These are phyloP conservation scores for Lojkania enalia DNA, from an alignment of 2,329 filamentous ascomycete genomes.

Conservation along the genomic window DNA sequence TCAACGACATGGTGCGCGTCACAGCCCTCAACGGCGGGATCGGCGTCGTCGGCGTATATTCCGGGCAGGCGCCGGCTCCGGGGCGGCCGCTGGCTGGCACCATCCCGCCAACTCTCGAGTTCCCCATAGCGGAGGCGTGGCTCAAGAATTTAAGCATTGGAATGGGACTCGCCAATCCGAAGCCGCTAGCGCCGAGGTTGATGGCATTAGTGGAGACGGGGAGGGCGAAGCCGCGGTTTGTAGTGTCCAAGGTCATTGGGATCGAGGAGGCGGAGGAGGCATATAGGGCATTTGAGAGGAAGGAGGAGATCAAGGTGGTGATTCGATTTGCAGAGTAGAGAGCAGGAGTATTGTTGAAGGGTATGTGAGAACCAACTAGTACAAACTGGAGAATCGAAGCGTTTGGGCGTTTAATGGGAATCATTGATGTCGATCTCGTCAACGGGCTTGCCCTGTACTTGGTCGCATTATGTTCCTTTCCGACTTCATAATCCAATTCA, in stretches of 20 bases:
- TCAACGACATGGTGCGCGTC: conserved; percentile 33
- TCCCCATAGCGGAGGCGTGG: conserved; percentile 16
- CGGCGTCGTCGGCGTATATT: conserved; percentile 30
- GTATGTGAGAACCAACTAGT: too few relatives aligned
- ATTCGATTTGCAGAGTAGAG: conserved; percentile 14
- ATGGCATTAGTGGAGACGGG: conserved; percentile 18
- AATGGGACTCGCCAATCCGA: conserved; percentile 16
- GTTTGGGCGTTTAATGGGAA: too few relatives aligned
- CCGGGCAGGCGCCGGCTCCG: neutral
- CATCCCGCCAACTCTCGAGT: conserved; percentile 6
- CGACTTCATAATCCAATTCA: too few relatives aligned
- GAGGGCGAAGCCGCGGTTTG: conserved; percentile 17
- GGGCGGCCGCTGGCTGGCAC: conserved; percentile 4
- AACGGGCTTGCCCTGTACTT: too few relatives aligned
- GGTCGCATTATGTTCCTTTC: too few relatives aligned
- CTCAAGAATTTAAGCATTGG: conserved; percentile 11
- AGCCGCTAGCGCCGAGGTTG: conserved; percentile 12
- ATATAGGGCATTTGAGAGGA: conserved; percentile 18
- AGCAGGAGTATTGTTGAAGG: neutral
- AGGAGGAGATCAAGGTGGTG: conserved; percentile 25
- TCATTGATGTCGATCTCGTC: too few relatives aligned
- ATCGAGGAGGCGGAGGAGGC: conserved; percentile 25
- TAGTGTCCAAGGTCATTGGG: conserved; percentile 17
- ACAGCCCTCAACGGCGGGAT: conserved; percentile 33
- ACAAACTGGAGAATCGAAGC: too few relatives aligned